Evolutionary conservation across 2,329 filamentous ascomycete species (phyloP).

Genomic region (Pseudodiploospora longispora): DNA sequence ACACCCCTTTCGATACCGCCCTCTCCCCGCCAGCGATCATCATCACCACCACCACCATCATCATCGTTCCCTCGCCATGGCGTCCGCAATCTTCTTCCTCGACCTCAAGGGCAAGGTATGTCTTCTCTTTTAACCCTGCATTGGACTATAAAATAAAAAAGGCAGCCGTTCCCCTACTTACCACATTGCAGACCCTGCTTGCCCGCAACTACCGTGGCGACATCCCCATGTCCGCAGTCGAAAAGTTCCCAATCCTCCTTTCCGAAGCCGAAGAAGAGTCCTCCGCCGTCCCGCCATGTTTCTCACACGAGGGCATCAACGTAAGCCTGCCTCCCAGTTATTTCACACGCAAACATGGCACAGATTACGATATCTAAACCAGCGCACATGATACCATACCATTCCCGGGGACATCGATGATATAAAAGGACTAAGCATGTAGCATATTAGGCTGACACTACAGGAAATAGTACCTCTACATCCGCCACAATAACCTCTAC

Average conservation of each 20-base stretch:
- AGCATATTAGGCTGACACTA: slow-evolving; percentile 1
- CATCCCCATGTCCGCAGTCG: slow-evolving; percentile 97
- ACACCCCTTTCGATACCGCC: slow-evolving; percentile 18
- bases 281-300: slow-evolving; percentile 92
- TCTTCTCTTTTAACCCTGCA: neutral
- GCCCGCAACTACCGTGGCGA: slow-evolving; percentile 98
- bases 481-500: slow-evolving; percentile 98
- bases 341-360: slow-evolving; percentile 5
- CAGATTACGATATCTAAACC: slow-evolving; percentile 8
- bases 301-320: slow-evolving; percentile 98
- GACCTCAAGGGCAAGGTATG: slow-evolving; percentile 98
- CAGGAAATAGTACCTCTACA: slow-evolving; percentile 77
- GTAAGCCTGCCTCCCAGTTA: slow-evolving; percentile 41
- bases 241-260: slow-evolving; percentile 92
- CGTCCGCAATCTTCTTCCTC: slow-evolving; percentile 95
- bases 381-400: too few species aligned
- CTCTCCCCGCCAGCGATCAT: slow-evolving; percentile 7
- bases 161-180: neutral
- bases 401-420: too few species aligned
- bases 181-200: slow-evolving; percentile 68
- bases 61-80: slow-evolving; percentile 55
- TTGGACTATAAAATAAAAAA: neutral
- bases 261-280: slow-evolving; percentile 99
- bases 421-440: neutral
- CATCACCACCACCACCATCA: slow-evolving; percentile 14